Base-by-base conservation (phyloP, 2,329 filamentous ascomycete species). In the Trichoderma sp. region DNA sequence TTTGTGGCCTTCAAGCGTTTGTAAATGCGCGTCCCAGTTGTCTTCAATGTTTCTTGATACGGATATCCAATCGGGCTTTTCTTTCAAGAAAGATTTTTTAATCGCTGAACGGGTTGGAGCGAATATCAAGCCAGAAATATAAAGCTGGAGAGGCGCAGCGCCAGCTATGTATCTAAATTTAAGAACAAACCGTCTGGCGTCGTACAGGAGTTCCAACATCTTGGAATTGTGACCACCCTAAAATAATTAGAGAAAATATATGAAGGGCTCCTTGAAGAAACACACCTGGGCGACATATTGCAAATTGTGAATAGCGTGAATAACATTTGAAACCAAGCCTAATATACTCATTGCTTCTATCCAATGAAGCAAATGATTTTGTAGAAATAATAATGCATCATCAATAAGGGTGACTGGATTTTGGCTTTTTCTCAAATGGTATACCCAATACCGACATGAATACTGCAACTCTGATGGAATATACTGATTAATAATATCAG, bases 31-130 rank as follows among this genome's bases (percentile, higher is more conserved):
- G 8, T 18, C 18, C 43, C 43, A 47, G 9, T 9, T 9, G 9
- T 11, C 8, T 11, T 21, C 18, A 0, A 47, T 1, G 1, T 11
- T 21, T 21, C 4, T 21, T 21, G 8, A 2, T 21, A 11, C 1
- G 3, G 43, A 4, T 21, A 47, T 8, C 43, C 43, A 47, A 47
- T 47, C 43, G 0, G 43, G 18, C 4, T 11, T 47, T 3, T 47
- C 43, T 11, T 21, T 7, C 1, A 21, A 0, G 18, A 47, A 47
- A 21, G 11, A 1, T 3, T 18, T 0, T 47, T 21, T 21, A 0
- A 21, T n/a, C 2, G 6, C 1, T 21, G 43, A 47, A 21, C 43
- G 3, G 4, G 18, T 11, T 9, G 43, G 18, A 47, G 43, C 7
- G 9, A 47, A 47, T 21, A 8, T 1, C 1, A 47, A 4, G 0